Evolutionary conservation across 345 rosid species (phyloP), one percentile per base, ranked within the genome.

Genomic region (Chamaenerion angustifolium): DNA sequence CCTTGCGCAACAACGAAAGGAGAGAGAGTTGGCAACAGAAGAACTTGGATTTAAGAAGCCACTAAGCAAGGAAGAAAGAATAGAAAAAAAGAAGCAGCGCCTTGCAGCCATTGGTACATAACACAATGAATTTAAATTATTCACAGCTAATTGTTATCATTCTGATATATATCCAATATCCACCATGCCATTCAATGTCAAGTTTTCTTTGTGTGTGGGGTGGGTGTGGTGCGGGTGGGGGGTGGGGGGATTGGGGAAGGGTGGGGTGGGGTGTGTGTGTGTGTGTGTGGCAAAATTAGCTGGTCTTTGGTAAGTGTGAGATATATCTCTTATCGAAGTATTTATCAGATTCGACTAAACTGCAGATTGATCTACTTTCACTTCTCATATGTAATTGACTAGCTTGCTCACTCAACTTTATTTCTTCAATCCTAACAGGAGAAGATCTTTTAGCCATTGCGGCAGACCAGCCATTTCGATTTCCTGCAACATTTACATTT

Each of bases 401-500:
- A 8, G 2, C 12, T 49, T 17, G 35, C 10, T 12, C 15, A 25
- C 37, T 49, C 40, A 4, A 49, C 17, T 49, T 50, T 35, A 50
- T 50, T 48, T 50, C 42, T 19, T n/a, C 10, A 9, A 12, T 62
- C 64, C 70, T 56, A 55, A 59, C 93, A 83, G 98, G 98, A 56
- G 96, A 92, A 74, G 98, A 92, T 70, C 72, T 92, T 49, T 73
- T 92, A 68, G 68, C 98, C 66, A 87, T 92, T 69, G 95, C 96
- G 14, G 87, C 89, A 48, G 98, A 92, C 73, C 98, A 92, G 68
- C 98, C 98, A 64, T 92, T 92, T 55, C 79, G 98, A 56, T 92
- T 92, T 67, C 96, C 96, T 6, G 96, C 98, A 64, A 92, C 96
- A 25, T 92, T 92, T 67, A 92, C 98, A 55, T 92, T 90, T 71